Base-by-base conservation (phyloP, 2,329 filamentous ascomycete species). In the Dendrostoma leiphaemia region DNA sequence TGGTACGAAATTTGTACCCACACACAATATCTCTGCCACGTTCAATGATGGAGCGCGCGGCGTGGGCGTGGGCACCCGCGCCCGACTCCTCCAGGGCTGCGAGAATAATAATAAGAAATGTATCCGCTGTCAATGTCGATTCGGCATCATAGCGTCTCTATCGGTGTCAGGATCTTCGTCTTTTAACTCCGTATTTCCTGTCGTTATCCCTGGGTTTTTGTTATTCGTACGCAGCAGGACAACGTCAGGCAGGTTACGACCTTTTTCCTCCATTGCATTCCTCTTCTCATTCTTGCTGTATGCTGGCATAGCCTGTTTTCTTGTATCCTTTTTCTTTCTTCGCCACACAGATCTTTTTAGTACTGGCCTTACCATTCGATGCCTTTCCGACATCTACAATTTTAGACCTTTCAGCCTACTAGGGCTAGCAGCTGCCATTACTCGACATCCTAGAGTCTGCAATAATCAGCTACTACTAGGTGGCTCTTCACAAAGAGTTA, bases 231-330 rank as follows among this genome's bases (percentile, higher is more conserved):
- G n/a, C n/a, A n/a, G n/a, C n/a, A n/a, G n/a, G n/a, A n/a, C n/a
- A n/a, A n/a, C n/a, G n/a, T n/a, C n/a, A n/a, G n/a, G n/a, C n/a
- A n/a, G n/a, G n/a, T n/a, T n/a, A n/a, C n/a, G n/a, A n/a, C n/a
- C 37, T 17, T 15, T 32, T n/a, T 17, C 26, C 29, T 35, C 29
- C 6, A 29, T 38, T 19, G 7, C 24, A 28, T 38, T 17, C 23
- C 13, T 13, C 31, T 13, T 48, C 17, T 24, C 23, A 15, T 38
- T 40, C 44, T 24, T 46, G 31, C 44, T 43, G 35, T 50, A 32
- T 50, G 35, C 40, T 45, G 49, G 49, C 49, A 52, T 52, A 52
- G 31, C 15, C 21, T 28, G 24, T 37, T 52, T 12, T 15, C 17
- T 26, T 7, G n/a, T 45, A 46, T 40, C 40, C 21, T 12, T 28